Evolutionary conservation across 176 grass and related monocot species (phyloP).

Genomic region (Avena sativa): DNA sequence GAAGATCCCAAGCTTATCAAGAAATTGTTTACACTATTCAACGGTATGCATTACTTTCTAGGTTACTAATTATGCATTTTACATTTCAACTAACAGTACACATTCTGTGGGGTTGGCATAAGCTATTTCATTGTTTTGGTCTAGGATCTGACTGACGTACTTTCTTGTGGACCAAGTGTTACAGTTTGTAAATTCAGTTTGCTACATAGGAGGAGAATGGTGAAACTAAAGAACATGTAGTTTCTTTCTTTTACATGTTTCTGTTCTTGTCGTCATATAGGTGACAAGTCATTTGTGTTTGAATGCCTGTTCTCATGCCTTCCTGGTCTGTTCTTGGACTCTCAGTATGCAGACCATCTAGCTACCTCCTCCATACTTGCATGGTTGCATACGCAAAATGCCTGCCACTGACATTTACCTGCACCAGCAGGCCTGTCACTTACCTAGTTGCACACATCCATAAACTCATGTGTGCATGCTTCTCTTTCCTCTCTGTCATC

Average conservation of each 20-base stretch:
- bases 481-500: constrained; percentile 4
- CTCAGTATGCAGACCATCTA: constrained; percentile 24
- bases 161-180: neutral
- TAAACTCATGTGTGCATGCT: neutral
- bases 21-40: constrained; percentile 79
- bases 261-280: neutral
- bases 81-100: constrained; percentile 23
- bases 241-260: constrained; percentile 9
- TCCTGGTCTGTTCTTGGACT: neutral
- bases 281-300: constrained; percentile 11
- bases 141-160: neutral
- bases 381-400: neutral
- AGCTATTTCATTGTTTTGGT: neutral
- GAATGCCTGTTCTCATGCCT: constrained; percentile 16
- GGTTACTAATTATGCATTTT: constrained; percentile 4
- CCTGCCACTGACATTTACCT: neutral
- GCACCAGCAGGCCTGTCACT: constrained; percentile 9
- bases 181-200: constrained; percentile 25
- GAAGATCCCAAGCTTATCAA: constrained; percentile 80
- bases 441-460: neutral
- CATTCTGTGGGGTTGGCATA: constrained; percentile 2
- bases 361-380: constrained; percentile 9
- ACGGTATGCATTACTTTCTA: constrained; percentile 59
- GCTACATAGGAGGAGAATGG: neutral
- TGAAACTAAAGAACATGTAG: constrained; percentile 24